These are phyloP conservation scores for Ciborinia camelliae DNA, from an alignment of 2,329 filamentous ascomycete species.

Conservation along the genomic window DNA sequence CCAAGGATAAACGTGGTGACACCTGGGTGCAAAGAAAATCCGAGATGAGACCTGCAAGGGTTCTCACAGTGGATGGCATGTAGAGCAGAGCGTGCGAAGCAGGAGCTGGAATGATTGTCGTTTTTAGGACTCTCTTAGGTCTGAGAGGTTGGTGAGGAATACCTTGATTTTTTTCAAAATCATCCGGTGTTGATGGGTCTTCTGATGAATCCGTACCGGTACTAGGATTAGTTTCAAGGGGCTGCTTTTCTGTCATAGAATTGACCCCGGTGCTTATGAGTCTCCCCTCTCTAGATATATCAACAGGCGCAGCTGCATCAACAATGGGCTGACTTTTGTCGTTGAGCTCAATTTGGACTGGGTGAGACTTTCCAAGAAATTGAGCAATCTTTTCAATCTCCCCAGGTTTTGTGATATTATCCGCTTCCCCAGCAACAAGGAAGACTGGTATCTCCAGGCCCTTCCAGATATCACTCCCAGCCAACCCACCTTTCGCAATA, in stretches of 20 bases:
- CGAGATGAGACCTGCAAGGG: constrained; percentile 75
- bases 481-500: constrained; percentile 58
- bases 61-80: constrained; percentile 69
- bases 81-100: constrained; percentile 85
- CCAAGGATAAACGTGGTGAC: constrained; percentile 73
- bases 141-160: constrained; percentile 49
- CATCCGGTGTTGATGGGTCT: constrained; percentile 48
- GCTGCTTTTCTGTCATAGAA: constrained; percentile 42
- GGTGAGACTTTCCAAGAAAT: constrained; percentile 38
- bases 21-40: constrained; percentile 75
- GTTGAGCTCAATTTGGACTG: constrained; percentile 29
- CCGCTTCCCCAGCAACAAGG: constrained; percentile 73
- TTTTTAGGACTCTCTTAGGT: constrained; percentile 59
- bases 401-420: constrained; percentile 68
- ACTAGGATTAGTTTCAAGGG: constrained; percentile 35
- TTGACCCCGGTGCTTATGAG: constrained; percentile 39
- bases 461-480: constrained; percentile 68
- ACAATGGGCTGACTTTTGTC: constrained; percentile 41
- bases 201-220: constrained; percentile 41
- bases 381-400: constrained; percentile 66
- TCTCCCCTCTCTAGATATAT: constrained; percentile 30
- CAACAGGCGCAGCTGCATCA: constrained; percentile 50
- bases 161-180: constrained; percentile 37
- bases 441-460: constrained; percentile 71
- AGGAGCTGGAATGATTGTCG: constrained; percentile 67